Percentiles rank a stretch among this genome's conserved stretches.
Conservation (phyloP, 768 basidiomycete species). For the Hericium alpestre region DNA sequence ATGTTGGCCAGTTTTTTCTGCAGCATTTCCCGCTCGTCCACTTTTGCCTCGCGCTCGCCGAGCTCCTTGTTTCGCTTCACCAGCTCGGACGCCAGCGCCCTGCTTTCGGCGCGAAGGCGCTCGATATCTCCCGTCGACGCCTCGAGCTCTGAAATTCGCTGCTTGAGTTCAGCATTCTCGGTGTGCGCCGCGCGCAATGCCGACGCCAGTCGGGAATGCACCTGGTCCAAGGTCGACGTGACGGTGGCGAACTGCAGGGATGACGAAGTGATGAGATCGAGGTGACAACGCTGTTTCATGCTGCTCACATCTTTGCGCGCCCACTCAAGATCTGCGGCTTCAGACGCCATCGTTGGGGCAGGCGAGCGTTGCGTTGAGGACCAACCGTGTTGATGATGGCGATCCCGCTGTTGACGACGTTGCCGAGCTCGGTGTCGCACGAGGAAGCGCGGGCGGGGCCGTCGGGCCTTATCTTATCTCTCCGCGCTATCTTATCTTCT, state of each 20-base stretch:
- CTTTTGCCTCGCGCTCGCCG: conserved; percentile 4
- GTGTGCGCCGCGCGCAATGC: conserved; percentile 17
- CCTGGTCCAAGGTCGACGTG: conserved; percentile 10
- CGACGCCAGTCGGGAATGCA: conserved; percentile 22
- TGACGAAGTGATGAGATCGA: too few relatives aligned
- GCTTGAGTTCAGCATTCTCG: conserved; percentile 14
- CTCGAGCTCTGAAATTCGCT: conserved; percentile 30
- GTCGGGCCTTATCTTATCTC: neutral
- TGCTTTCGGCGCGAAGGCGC: conserved; percentile 11
- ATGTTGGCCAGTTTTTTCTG: conserved; percentile 5
- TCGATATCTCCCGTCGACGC: conserved; percentile 9
- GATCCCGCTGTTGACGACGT: neutral
- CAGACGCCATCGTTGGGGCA: neutral
- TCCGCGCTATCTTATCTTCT: neutral
- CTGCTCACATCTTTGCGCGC: neutral
- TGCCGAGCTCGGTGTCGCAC: neutral
- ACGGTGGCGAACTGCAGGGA: conserved; percentile 2
- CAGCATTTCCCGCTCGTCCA: conserved; percentile 6
- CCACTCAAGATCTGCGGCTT: neutral
- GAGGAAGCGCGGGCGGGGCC: neutral
- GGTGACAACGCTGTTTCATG: too few relatives aligned
- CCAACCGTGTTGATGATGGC: neutral
- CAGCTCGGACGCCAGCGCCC: neutral
- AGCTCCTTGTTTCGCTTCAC: conserved; percentile 1
- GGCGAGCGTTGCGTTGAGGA: neutral